Conservation (phyloP, 2,329 filamentous ascomycete species). For the Zelopaecilomyces penicillatus region DNA sequence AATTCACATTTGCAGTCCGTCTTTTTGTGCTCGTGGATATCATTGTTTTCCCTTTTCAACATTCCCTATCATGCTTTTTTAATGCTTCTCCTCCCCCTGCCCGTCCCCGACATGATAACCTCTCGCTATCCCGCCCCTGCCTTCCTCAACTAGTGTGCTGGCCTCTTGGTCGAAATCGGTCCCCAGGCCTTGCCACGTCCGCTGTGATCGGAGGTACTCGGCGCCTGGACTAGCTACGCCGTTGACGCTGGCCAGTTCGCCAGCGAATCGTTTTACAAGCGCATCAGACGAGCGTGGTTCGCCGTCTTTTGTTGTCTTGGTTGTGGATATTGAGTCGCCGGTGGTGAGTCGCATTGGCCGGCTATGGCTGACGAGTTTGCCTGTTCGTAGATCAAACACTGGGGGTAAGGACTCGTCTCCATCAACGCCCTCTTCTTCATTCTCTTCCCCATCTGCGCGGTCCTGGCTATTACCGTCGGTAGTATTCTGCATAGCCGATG, state of each 20-base stretch:
- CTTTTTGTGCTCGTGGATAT: too few species aligned
- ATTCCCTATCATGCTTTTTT: background rate
- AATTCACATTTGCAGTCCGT: too few species aligned
- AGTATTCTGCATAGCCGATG: slow-evolving; percentile 6
- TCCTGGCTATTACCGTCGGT: slow-evolving; percentile 10
- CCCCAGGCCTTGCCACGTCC: slow-evolving; percentile 88
- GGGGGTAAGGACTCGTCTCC: slow-evolving; percentile 71
- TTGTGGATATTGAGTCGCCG: slow-evolving; percentile 13
- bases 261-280: slow-evolving; percentile 50
- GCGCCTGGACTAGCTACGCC: slow-evolving; percentile 86
- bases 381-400: slow-evolving; percentile 86
- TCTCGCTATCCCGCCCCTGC: slow-evolving; percentile 76
- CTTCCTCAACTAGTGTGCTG: slow-evolving; percentile 72
- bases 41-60: too few species aligned
- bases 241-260: slow-evolving; percentile 72
- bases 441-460: slow-evolving; percentile 17
- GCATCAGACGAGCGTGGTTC: slow-evolving; percentile 11
- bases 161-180: slow-evolving; percentile 64
- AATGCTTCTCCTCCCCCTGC: slow-evolving; percentile 24
- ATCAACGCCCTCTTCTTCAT: slow-evolving; percentile 38
- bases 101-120: slow-evolving; percentile 72
- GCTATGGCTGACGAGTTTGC: slow-evolving; percentile 69
- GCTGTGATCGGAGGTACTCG: slow-evolving; percentile 70
- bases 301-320: slow-evolving; percentile 10
- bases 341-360: slow-evolving; percentile 57